These are phyloP conservation scores for Monascus ruber DNA, from an alignment of 2,329 filamentous ascomycete genomes.

Conservation along the genomic window DNA sequence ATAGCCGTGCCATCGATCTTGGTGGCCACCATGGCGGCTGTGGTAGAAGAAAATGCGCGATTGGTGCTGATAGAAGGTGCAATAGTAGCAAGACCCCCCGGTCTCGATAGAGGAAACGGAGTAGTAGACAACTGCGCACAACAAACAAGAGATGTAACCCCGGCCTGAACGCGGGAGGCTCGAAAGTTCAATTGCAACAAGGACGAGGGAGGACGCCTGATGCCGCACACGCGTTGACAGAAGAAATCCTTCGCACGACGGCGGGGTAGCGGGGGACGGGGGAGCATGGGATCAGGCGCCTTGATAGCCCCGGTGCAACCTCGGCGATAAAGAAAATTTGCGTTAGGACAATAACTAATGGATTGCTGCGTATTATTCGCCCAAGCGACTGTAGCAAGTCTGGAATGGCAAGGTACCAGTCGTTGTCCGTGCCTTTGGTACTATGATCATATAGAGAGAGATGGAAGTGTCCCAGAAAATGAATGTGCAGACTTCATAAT, in stretches of 20 bases:
- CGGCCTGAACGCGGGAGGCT: constrained; percentile 5
- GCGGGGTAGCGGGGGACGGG: constrained; percentile 12
- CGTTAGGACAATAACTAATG: too few relatives aligned
- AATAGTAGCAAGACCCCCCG: not conserved
- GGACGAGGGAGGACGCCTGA: constrained; percentile 4
- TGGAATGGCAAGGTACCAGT: too few relatives aligned
- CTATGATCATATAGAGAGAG: too few relatives aligned
- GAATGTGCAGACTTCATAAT: too few relatives aligned
- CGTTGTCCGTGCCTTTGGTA: too few relatives aligned
- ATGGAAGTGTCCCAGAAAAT: too few relatives aligned
- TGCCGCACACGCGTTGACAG: constrained; percentile 2
- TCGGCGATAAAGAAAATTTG: too few relatives aligned
- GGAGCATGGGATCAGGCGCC: too few relatives aligned
- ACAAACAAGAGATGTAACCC: constrained; percentile 8
- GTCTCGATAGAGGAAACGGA: not conserved
- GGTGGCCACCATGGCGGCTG: constrained; percentile 63
- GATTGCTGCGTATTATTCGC: too few relatives aligned
- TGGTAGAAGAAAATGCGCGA: constrained; percentile 40
- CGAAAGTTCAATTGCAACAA: constrained; percentile 5
- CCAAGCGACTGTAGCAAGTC: too few relatives aligned
- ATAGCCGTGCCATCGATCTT: constrained; percentile 96
- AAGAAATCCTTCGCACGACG: constrained; percentile 8
- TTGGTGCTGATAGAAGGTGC: constrained; percentile 3
- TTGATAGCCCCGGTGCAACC: too few relatives aligned
- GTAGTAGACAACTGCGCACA: constrained; percentile 7